Evolutionary conservation across 805 yeast species (phyloP), one percentile per base, ranked within the genome.

Genomic region (Blastobotrys terrestris): DNA sequence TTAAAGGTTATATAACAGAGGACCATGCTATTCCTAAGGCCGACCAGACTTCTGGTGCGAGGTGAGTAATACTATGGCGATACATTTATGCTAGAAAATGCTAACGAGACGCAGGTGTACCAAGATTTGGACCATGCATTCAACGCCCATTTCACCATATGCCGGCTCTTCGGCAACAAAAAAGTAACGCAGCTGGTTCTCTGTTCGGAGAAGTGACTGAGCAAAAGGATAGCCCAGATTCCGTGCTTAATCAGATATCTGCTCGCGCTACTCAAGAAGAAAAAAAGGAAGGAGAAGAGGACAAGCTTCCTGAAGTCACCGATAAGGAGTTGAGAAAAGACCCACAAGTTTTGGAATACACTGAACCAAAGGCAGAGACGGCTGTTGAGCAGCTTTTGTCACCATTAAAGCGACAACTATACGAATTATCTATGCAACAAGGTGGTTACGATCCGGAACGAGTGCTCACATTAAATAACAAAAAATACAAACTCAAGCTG

Each of bases 361-460:
- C 77, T 48, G 74, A 79, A 39, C 80, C 82, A 40, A 70, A 69
- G 4, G 75, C 88, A 63, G 71, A 75, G 53, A 68, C 78, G 15
- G 83, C 87, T 7, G 77, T 80, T 46, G 79, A 80, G 51, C 67
- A 71, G 39, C 69, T 80, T 14, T 67, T 90, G 14, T 76, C 89
- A 3, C 92, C 96, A 8, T 72, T 89, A 55, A 90, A 89, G 67
- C 76, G 76, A 57, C 70, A 75, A 60, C 71, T 91, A 2, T 90
- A 87, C 63, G 69, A 76, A 22, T 71, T 73, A 44, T 65, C 70
- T 6, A 62, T 76, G 55, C 77, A 86, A 66, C 86, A 87, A 47
- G 80, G 80, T 2, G 84, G 84, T 62, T 91, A 78, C 76, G 83
- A 82, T 61, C 84, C 83, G 63, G 72, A 78, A 56, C 79, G 81